A percentile compares a stretch with the other conserved stretches of the same genome.
These are phyloP conservation scores for Henckelia pumila DNA, from an alignment of 257 asterid genomes.

Conservation along the genomic window DNA sequence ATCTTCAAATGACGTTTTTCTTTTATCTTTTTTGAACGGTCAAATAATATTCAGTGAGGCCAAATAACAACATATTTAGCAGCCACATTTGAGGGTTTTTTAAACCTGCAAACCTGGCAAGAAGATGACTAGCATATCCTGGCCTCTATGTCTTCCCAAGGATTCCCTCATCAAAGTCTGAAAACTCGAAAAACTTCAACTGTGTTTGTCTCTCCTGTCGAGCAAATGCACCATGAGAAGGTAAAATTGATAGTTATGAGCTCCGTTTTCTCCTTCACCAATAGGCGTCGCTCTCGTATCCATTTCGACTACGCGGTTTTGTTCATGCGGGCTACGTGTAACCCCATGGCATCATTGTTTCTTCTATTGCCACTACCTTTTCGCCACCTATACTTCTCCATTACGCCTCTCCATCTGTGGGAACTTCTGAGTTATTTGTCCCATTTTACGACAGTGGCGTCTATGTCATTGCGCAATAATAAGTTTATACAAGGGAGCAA, in stretches of 20 bases:
- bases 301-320: no score
- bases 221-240: conserved; percentile 53
- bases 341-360: no score
- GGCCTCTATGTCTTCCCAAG: conserved; percentile 68
- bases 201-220: conserved; percentile 44
- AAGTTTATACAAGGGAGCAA: background rate
- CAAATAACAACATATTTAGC: background rate
- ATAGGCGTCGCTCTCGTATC: no score
- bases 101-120: conserved; percentile 55
- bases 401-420: conserved; percentile 48
- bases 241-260: conserved; percentile 53
- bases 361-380: no score
- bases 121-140: conserved; percentile 44
- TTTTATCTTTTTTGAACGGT: no score
- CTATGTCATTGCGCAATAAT: conserved; percentile 32
- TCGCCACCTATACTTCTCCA: conserved; percentile 38
- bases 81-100: conserved; percentile 42
- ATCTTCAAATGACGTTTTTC: background rate
- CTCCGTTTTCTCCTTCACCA: conserved; percentile 48
- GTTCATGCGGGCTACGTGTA: no score
- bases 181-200: conserved; percentile 49
- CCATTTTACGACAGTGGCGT: conserved; percentile 52
- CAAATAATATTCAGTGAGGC: no score
- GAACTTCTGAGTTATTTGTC: conserved; percentile 39
- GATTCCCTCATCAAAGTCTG: conserved; percentile 52